phyloP scores from a whole-genome alignment of 2,329 filamentous ascomycete species.

The Aspergillaceae sp. region DNA sequence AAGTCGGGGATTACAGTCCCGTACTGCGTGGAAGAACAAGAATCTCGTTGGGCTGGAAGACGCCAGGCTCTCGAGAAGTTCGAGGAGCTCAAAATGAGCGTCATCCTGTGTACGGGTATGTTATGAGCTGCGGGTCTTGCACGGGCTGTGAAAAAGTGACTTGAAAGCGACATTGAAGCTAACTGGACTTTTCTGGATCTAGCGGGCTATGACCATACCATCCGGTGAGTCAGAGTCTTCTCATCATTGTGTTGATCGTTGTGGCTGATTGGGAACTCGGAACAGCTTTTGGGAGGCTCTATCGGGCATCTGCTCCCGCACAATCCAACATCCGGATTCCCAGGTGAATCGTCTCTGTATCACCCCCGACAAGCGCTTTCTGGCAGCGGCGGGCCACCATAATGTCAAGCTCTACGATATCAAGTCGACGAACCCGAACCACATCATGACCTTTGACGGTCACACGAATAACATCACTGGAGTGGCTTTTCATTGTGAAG shows the following conservation, averaged over 20 bases:
- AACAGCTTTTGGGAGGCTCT: slow-evolving; percentile 93
- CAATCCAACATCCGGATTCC: slow-evolving; percentile 94
- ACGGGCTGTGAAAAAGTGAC: slow-evolving; percentile 7
- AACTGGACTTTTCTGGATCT: slow-evolving; percentile 9
- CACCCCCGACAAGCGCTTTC: slow-evolving; percentile 92
- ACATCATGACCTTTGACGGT: slow-evolving; percentile 87
- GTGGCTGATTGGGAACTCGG: neutral
- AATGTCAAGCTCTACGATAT: slow-evolving; percentile 98
- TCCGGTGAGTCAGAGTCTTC: slow-evolving; percentile 46
- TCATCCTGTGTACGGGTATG: slow-evolving; percentile 58
- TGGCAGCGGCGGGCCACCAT: slow-evolving; percentile 71
- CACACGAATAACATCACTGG: slow-evolving; percentile 95
- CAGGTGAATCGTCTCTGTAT: slow-evolving; percentile 98
- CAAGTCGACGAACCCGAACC: slow-evolving; percentile 93
- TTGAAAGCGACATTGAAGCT: slow-evolving; percentile 5
- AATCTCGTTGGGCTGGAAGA: neutral
- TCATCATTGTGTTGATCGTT: neutral
- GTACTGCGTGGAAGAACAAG: neutral
- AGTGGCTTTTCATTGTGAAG: slow-evolving; percentile 95
- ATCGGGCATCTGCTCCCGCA: slow-evolving; percentile 94
- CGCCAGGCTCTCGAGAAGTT: neutral
- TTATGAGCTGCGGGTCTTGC: slow-evolving; percentile 8
- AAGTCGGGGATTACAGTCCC: neutral
- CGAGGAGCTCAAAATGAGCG: slow-evolving; percentile 44
- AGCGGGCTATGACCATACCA: slow-evolving; percentile 70